Evolutionary conservation across 1,284 basidiomycete genomes (phyloP), one percentile per base, ranked within the genome.

Genomic region (Irpex sp.): DNA sequence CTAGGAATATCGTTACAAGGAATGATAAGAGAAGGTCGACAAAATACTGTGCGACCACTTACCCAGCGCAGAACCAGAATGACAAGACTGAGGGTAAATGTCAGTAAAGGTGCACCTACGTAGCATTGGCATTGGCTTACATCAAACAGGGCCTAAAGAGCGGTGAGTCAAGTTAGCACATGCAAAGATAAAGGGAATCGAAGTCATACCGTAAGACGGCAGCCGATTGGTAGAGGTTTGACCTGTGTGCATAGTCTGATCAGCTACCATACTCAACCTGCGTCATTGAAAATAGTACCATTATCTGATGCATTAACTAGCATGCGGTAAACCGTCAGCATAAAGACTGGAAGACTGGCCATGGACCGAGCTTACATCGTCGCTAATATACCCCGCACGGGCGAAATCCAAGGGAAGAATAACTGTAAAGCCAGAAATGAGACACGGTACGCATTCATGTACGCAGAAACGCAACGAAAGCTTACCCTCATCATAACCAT

Each of bases 341-440:
- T 2, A n/a, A n/a, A n/a, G 8, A 51, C n/a, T n/a, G 11, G 49
- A 31, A 49, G 60, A 44, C 38, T 51, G 51, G 19, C 19, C 59
- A 40, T 48, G 44, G 11, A 31, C 21, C 9, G 0, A 31, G 21
- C 4, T 0, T 26, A 92, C 91, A 74, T 96, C 92, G 71, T 95
- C 94, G 5, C 88, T 72, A 62, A 95, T 91, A 62, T 88, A 78
- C 0, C 91, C 89, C 0, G 80, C 76, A 44, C 77, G 77, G 77
- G 90, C 82, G 74, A 86, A 90, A 74, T 96, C 93, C 48, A 92
- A 69, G 0, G 93, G 93, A 71, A 85, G 94, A 31, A 78, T 77
- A 21, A 77, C 77, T 77, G 44, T 47, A 11, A 19, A 17, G n/a
- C 40, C 4, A 31, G 21, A 47, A 11, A 58, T n/a, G 58, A 26